Evolutionary conservation across 345 rosid species (phyloP).

Genomic region (Salix purpurea): DNA sequence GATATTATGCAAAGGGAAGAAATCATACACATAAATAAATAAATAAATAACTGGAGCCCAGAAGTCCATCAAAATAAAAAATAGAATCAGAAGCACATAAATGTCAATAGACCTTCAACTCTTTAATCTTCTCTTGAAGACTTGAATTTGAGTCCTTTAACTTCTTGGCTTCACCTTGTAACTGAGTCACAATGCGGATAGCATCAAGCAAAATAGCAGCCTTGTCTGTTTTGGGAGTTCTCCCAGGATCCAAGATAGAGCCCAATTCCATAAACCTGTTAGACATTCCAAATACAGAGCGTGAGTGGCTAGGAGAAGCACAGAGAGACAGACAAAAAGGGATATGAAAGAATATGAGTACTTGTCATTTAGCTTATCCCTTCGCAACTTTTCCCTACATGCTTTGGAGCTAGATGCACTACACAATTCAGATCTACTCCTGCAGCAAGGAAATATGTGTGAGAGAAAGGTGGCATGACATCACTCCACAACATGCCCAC

Average conservation of each 20-base stretch:
- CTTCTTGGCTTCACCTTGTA: slow-evolving; percentile 66
- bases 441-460: slow-evolving; percentile 48
- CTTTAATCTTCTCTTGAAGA: slow-evolving; percentile 75
- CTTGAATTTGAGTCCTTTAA: slow-evolving; percentile 72
- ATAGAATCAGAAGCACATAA: neutral
- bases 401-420: slow-evolving; percentile 82
- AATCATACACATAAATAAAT: neutral
- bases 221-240: slow-evolving; percentile 76
- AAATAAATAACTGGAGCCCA: neutral
- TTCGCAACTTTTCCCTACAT: slow-evolving; percentile 81
- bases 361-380: slow-evolving; percentile 85
- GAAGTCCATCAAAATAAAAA: neutral
- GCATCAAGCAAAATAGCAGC: slow-evolving; percentile 82
- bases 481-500: neutral
- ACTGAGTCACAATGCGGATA: slow-evolving; percentile 68
- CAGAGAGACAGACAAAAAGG: neutral
- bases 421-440: slow-evolving; percentile 39
- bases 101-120: slow-evolving; percentile 56
- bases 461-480: slow-evolving; percentile 9
- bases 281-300: slow-evolving; percentile 4
- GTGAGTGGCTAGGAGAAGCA: neutral
- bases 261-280: slow-evolving; percentile 77
- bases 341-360: slow-evolving; percentile 14
- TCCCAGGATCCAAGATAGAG: slow-evolving; percentile 75
- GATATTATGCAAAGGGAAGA: neutral